Evolutionary conservation across 2,329 filamentous ascomycete genomes (phyloP), one percentile per base, ranked within the genome.

Genomic region (Colletotrichum sp.): DNA sequence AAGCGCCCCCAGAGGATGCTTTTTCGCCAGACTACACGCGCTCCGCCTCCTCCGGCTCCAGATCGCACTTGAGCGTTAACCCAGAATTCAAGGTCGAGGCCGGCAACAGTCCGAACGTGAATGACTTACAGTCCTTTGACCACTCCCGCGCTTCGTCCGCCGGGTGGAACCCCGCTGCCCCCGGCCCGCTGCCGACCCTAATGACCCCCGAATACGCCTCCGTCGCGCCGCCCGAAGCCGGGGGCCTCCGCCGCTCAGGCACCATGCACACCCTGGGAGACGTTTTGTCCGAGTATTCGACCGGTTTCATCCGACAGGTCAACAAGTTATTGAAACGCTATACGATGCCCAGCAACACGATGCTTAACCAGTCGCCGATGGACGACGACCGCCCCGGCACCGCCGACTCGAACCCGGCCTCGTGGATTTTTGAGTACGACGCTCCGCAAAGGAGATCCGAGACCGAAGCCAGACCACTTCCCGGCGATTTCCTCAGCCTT

Each of bases 401-500:
- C 16, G 70, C 71, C 64, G 73, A 72, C 21, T 75, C 76, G 6
- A 75, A 66, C 26, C 69, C 77, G 48, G 75, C 70, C n/a, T 79
- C 78, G 10, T 84, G 81, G 83, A 75, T 80, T 16, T 79, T 80
- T 64, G 83, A 84, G 21, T 75, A 78, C 0, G 79, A 81, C 16
- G 80, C 81, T 5, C 81, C 82, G 2, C 73, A 67, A 13, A 43
- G 70, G 18, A 70, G 43, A 15, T 75, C 73, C 16, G 64, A 73
- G 24, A 73, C 70, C 8, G 76, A 76, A 28, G 79, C 80, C 16
- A 71, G 77, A 8, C 83, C 86, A 6, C 78, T 91, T 6, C 88
- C 90, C 0, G 88, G 89, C 24, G 89, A 91, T 77, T 89, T 89
- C 48, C 81, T 91, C 8, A 83, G 79, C n/a, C 76, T 85, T 21